Evolutionary conservation across 768 basidiomycete genomes (phyloP), one percentile per base, ranked within the genome.

Genomic region (Pilatotrama ljubarskyi): DNA sequence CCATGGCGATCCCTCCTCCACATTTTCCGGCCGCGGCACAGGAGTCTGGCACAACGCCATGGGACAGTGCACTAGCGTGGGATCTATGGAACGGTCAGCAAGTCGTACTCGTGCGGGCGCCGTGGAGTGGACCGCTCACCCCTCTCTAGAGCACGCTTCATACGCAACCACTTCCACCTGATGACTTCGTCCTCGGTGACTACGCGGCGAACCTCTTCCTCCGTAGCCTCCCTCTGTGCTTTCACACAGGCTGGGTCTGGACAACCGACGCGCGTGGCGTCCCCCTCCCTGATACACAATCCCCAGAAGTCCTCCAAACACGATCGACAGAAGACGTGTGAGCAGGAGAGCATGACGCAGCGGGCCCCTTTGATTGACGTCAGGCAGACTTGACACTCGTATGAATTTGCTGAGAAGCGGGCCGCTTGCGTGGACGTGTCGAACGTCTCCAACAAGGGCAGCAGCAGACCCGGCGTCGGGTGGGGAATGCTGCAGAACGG

Each of bases 281-380:
- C 86, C 7, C 94, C 94, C 69, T 95, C 93, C 48, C 74, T 76
- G 53, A 97, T 89, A 64, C 87, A 89, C 50, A 93, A 70, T 43
- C 81, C 79, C 93, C 93, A 97, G 70, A 90, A 95, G 51, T 89
- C 87, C 52, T 79, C 78, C 25, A 96, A 72, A 69, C 94, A 96
- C 8, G 80, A 72, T n/a, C 84, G 82, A 70, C 94, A 96, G 71
- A 94, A 95, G 13, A 94, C 81, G 71, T 95, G 94, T 0, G 74
- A 73, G 68, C 93, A 95, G 2, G 76, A 69, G 49, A 95, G 76
- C 62, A 83, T 79, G 15, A 94, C 66, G 69, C 93, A 94, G 64
- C 84, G 82, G 14, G 82, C 79, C 43, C 94, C 94, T 69, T 92
- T 94, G 58, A 84, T 74, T 14, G 82, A 80, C 36, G 82, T 80